Base-by-base conservation (phyloP, 495 filamentous ascomycete species). In the Aspergillus baeticus region DNA sequence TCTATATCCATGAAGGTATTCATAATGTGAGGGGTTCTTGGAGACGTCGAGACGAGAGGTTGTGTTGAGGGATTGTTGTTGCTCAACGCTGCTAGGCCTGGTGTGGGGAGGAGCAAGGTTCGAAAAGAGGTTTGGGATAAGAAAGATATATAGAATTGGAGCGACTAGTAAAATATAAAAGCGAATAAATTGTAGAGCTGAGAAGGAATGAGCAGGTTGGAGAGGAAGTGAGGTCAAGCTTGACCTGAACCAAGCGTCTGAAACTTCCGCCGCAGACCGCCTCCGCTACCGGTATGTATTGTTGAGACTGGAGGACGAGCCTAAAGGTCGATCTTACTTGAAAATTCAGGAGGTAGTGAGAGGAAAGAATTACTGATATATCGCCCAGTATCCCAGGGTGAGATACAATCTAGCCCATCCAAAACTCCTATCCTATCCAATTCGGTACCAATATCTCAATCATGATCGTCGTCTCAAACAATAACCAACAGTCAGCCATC, bases 1-100 rank as follows among this genome's bases (percentile, higher is more conserved):
- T 92, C 89, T 49, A 91, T 85, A 67, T 92, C 89, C 87, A 89
- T 89, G 58, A 73, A 65, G 57, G 74, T 66, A 39, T 74, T 71
- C 58, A 66, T 66, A 34, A 69, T 52, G 61, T 37, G 26, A 29
- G 49, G 21, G 23, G 20, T 39, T 38, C 34, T 5, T 21, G 18
- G 17, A n/a, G 35, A 13, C 0, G 46, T 6, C 7, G 13, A 23
- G 41, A 43, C 7, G 18, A 23, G 18, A 43, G 21, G 18, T 10
- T 18, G 41, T 2, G 41, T 10, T 11, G 41, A 8, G 23, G 5
- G 1, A 22, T 8, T 11, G 21, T 17, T 22, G 41, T 10, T 31
- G 17, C n/a, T 21, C 5, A 35, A 36, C 4, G 26, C 26, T 22
- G 2, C 14, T 7, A 47, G 10, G 31, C 17, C 26, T 41, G n/a